phyloP scores from a whole-genome alignment of 2,329 filamentous ascomycete genomes.

The Diaporthe vexans region DNA sequence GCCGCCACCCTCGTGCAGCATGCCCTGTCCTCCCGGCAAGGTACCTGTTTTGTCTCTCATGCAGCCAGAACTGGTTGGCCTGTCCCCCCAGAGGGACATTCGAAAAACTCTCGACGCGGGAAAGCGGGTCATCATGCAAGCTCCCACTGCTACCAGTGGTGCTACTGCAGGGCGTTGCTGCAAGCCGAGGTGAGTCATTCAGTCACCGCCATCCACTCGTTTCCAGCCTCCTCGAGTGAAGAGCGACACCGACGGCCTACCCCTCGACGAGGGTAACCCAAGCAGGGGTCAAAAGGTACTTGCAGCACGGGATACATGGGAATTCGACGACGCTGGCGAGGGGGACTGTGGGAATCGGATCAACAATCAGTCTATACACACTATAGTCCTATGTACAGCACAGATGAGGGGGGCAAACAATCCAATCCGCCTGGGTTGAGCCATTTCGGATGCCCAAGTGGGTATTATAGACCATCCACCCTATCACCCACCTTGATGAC shows the following conservation, averaged over 20 bases:
- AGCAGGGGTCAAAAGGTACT: conserved; percentile 30
- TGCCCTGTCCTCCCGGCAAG: conserved; percentile 25
- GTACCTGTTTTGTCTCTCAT: conserved; percentile 27
- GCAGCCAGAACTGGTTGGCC: not conserved
- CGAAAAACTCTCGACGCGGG: conserved; percentile 36
- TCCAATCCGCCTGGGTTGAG: conserved; percentile 36
- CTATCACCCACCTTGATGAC: conserved; percentile 26
- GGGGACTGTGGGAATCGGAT: conserved; percentile 20
- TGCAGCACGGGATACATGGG: conserved; percentile 20
- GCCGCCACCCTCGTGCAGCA: conserved; percentile 22
- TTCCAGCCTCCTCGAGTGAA: conserved; percentile 42
- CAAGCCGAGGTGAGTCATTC: conserved; percentile 42
- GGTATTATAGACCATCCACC: conserved; percentile 40
- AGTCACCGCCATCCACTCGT: conserved; percentile 44
- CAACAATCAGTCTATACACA: conserved; percentile 5
- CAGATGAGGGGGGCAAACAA: conserved; percentile 30
- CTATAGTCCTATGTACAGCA: not conserved
- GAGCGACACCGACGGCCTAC: conserved; percentile 42
- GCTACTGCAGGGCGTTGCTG: conserved; percentile 42
- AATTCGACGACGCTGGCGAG: conserved; percentile 20
- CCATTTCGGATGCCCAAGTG: conserved; percentile 42
- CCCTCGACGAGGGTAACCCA: conserved; percentile 39
- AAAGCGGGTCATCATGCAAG: conserved; percentile 40
- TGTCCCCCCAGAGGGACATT: not conserved
- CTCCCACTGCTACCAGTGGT: conserved; percentile 31